phyloP scores from a whole-genome alignment of 2,329 filamentous ascomycete species.

The Cordyceps sp. region DNA sequence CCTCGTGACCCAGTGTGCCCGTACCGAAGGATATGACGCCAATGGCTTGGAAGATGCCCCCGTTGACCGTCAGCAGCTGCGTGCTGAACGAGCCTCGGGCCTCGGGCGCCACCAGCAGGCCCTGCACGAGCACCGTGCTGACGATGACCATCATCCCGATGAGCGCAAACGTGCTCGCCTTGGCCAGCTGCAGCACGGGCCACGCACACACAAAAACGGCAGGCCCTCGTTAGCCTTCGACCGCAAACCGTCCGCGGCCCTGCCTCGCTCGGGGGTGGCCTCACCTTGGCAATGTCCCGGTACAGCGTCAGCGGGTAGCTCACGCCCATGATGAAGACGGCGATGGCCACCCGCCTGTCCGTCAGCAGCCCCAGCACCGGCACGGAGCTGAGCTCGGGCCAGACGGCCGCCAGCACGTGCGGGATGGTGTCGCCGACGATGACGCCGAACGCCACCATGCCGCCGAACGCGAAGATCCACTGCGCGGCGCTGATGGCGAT shows the following conservation, averaged over 20 bases:
- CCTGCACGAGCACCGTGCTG: conserved; percentile 72
- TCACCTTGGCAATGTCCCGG: conserved; percentile 88
- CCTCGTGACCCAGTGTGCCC: conserved; percentile 6
- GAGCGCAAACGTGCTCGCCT: conserved; percentile 84
- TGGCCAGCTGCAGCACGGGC: conserved; percentile 54
- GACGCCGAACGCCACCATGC: conserved; percentile 96
- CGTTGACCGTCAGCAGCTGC: conserved; percentile 61
- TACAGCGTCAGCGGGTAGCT: conserved; percentile 89
- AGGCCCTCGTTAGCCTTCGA: background rate
- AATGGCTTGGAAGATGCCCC: conserved; percentile 85
- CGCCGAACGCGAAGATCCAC: conserved; percentile 97
- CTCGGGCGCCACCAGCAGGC: conserved; percentile 54
- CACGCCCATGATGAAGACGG: conserved; percentile 70
- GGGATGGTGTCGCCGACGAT: conserved; percentile 96
- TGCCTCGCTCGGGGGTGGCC: too few species aligned
- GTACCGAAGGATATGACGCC: conserved; percentile 94
- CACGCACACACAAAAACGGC: background rate
- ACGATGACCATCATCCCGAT: conserved; percentile 89
- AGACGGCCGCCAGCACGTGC: conserved; percentile 68
- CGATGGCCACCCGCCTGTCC: conserved; percentile 68
- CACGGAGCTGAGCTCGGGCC: conserved; percentile 55
- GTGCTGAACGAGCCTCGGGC: conserved; percentile 54
- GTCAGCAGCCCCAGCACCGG: conserved; percentile 71
- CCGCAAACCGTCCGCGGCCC: too few species aligned
- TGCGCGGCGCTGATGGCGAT: conserved; percentile 82